Evolutionary conservation across 352 stramenopile genomes (phyloP).

Genomic region (Phytophthora vignae): DNA sequence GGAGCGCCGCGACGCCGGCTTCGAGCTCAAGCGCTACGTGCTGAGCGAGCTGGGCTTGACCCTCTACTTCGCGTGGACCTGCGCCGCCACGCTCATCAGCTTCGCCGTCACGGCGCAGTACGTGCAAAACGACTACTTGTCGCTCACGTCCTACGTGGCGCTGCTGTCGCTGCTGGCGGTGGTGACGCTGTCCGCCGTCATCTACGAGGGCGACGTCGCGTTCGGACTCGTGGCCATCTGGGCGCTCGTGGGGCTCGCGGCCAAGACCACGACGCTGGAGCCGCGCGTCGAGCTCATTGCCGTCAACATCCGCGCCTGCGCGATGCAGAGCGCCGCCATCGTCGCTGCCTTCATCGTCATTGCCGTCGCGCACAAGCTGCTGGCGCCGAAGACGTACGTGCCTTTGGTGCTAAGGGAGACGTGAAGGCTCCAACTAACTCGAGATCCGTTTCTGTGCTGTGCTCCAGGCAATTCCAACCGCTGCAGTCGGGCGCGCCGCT

Average conservation of each 20-base stretch:
- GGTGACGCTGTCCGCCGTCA: constrained; percentile 59
- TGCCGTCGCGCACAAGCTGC: constrained; percentile 41
- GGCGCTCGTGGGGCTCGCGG: constrained; percentile 61
- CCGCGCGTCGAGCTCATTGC: constrained; percentile 51
- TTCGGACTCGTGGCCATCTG: constrained; percentile 74
- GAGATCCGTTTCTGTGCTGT: constrained; percentile 2
- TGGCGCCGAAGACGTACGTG: constrained; percentile 47
- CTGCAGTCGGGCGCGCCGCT: constrained; percentile 47
- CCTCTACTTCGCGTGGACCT: constrained; percentile 83
- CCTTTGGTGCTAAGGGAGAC: neutral
- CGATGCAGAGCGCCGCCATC: constrained; percentile 64
- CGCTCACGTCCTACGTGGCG: constrained; percentile 62
- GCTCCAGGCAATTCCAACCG: constrained; percentile 25
- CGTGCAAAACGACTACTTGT: constrained; percentile 52
- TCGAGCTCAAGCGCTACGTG: constrained; percentile 59
- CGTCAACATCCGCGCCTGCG: constrained; percentile 68
- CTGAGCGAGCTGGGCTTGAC: constrained; percentile 68
- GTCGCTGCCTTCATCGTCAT: constrained; percentile 72
- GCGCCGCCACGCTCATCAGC: constrained; percentile 73
- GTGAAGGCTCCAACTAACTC: constrained; percentile 4
- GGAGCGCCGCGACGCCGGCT: constrained; percentile 49
- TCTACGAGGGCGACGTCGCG: constrained; percentile 66
- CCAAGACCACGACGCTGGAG: constrained; percentile 64
- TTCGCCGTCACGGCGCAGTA: constrained; percentile 71
- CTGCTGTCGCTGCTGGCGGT: constrained; percentile 67